These are phyloP conservation scores for Erodium maritimum DNA, from an alignment of 345 rosid genomes.

Conservation along the genomic window DNA sequence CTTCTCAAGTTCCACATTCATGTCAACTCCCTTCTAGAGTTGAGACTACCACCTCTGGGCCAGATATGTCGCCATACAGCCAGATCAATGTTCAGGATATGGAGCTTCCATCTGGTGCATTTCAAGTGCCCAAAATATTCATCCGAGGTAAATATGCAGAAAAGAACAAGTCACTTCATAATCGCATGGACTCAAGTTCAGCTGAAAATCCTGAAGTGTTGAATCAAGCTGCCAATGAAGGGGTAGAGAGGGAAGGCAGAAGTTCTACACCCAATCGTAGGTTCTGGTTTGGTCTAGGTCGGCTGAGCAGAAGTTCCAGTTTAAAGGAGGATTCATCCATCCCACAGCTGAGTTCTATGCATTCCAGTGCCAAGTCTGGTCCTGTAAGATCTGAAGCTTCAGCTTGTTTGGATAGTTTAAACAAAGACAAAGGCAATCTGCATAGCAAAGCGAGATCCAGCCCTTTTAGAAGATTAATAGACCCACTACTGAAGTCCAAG, in stretches of 20 bases:
- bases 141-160: conserved; percentile 15
- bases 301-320: conserved; percentile 65
- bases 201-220: conserved; percentile 23
- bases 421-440: conserved; percentile 25
- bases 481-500: conserved; percentile 56
- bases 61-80: conserved; percentile 8
- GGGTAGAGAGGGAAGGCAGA: conserved; percentile 30
- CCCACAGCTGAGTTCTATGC: conserved; percentile 31
- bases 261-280: conserved; percentile 48
- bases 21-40: conserved; percentile 35
- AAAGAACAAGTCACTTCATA: conserved; percentile 7
- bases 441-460: conserved; percentile 47
- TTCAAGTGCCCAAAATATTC: conserved; percentile 2
- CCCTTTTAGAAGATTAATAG: conserved; percentile 61
- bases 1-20: conserved; percentile 34
- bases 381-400: conserved; percentile 36
- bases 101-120: conserved; percentile 24
- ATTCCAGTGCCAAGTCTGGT: conserved; percentile 42
- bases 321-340: conserved; percentile 46
- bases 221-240: conserved; percentile 32
- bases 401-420: conserved; percentile 21
- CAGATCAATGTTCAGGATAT: conserved; percentile 6
- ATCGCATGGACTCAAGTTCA: conserved; percentile 15
- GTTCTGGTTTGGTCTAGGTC: conserved; percentile 70
- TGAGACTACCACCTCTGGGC: conserved; percentile 18